These are phyloP conservation scores for Cladophialophora chaetospira DNA, from an alignment of 2,329 filamentous ascomycete species.

Conservation along the genomic window DNA sequence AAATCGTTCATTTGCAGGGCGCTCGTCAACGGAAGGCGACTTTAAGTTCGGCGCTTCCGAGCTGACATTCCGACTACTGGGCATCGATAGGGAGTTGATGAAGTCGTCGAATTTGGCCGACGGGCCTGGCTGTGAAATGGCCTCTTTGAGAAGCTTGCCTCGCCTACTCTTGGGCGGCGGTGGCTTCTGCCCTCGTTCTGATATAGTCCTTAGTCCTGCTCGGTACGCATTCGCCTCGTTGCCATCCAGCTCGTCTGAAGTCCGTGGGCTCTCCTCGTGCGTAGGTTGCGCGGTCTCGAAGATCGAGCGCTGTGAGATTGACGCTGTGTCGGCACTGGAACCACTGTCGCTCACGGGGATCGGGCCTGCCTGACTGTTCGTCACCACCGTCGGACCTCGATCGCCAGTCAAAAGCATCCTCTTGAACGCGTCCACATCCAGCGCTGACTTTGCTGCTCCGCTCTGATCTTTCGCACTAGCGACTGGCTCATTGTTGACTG, in stretches of 20 bases:
- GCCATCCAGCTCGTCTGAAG: constrained; percentile 60
- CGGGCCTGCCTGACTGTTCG: constrained; percentile 31
- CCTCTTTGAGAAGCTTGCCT: constrained; percentile 68
- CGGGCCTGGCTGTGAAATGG: constrained; percentile 10
- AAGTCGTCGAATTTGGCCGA: constrained; percentile 25
- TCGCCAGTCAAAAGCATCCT: constrained; percentile 74
- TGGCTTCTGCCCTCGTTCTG: constrained; percentile 62
- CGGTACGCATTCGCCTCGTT: constrained; percentile 54
- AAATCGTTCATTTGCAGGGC: constrained; percentile 19
- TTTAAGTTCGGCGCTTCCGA: constrained; percentile 9
- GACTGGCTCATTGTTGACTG: neutral
- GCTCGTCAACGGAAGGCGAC: constrained; percentile 35
- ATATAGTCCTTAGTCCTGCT: constrained; percentile 43
- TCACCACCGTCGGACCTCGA: constrained; percentile 40
- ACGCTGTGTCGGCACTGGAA: constrained; percentile 61
- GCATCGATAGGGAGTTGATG: constrained; percentile 25
- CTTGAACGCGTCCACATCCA: constrained; percentile 79
- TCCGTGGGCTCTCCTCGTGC: constrained; percentile 56
- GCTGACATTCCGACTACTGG: constrained; percentile 4
- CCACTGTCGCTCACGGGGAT: constrained; percentile 42
- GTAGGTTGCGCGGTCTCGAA: constrained; percentile 54
- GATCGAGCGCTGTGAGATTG: constrained; percentile 61
- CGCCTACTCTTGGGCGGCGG: constrained; percentile 77
- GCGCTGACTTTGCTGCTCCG: constrained; percentile 44
- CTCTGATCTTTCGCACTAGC: constrained; percentile 10